Conservation (phyloP, 495 filamentous ascomycete species). For the Rhypophila decipiens region DNA sequence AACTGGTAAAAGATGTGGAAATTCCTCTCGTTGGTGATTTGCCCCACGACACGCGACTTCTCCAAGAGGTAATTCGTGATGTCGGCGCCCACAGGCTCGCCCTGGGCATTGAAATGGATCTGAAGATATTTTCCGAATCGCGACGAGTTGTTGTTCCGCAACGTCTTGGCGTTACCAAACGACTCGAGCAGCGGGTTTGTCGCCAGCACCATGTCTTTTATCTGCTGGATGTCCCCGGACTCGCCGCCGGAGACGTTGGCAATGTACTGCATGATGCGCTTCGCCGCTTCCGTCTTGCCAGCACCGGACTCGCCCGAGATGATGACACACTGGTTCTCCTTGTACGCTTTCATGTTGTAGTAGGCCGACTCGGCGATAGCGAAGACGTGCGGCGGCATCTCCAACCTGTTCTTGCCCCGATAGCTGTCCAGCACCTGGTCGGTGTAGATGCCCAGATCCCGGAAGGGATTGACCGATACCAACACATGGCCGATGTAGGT, state of each 20-base stretch:
- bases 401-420: conserved; percentile 91
- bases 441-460: conserved; percentile 97
- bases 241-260: conserved; percentile 88
- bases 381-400: conserved; percentile 94
- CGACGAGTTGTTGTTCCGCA: conserved; percentile 98
- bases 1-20: conserved; percentile 99
- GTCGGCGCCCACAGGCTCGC: conserved; percentile 91
- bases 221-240: conserved; percentile 90
- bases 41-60: conserved; percentile 91
- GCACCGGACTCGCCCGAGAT: conserved; percentile 98
- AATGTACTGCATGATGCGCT: conserved; percentile 99
- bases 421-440: conserved; percentile 87
- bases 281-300: conserved; percentile 98
- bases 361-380: conserved; percentile 94
- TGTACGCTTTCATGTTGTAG: conserved; percentile 99
- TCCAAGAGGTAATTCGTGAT: conserved; percentile 98
- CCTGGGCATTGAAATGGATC: conserved; percentile 89
- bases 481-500: conserved; percentile 99
- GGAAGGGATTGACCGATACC: conserved; percentile 98
- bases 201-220: conserved; percentile 97
- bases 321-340: conserved; percentile 98
- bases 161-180: conserved; percentile 96
- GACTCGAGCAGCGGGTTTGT: conserved; percentile 97
- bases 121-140: conserved; percentile 98
- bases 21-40: conserved; percentile 92